phyloP scores from a whole-genome alignment of 257 asterid species.

The Coffea eugenioides region DNA sequence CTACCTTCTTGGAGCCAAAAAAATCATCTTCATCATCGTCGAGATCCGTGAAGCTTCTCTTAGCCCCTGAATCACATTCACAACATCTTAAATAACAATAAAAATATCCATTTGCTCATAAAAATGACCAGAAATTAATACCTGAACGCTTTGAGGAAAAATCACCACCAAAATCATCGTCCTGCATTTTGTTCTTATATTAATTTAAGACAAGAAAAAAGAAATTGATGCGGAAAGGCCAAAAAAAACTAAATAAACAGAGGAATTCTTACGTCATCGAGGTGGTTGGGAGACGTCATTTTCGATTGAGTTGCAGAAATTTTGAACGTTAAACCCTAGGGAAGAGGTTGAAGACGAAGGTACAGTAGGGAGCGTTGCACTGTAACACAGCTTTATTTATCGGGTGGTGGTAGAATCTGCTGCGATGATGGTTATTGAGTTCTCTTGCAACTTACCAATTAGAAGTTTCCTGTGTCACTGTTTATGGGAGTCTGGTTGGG shows the following conservation, averaged over 20 bases:
- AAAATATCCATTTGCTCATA: background rate
- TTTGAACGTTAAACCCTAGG: background rate
- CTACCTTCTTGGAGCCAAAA: conserved; percentile 85
- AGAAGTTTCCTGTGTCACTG: background rate
- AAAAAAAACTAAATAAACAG: background rate
- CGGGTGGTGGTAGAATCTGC: background rate
- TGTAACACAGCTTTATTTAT: background rate
- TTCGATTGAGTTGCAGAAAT: conserved; percentile 14
- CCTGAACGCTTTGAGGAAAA: conserved; percentile 62
- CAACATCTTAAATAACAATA: background rate
- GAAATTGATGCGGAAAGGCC: no score
- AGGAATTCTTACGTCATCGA: conserved; percentile 56
- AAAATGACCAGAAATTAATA: conserved; percentile 19
- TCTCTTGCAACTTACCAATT: background rate
- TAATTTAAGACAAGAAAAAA: background rate
- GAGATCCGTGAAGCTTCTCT: conserved; percentile 78
- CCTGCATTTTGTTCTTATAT: conserved; percentile 34
- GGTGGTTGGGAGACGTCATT: conserved; percentile 60
- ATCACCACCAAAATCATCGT: conserved; percentile 88
- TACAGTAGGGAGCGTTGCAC: background rate
- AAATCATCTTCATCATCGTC: conserved; percentile 93
- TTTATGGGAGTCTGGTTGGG: background rate
- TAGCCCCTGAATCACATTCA: conserved; percentile 45
- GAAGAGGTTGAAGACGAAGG: background rate
- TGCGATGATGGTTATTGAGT: background rate